These are phyloP conservation scores for Talaromyces sp. DNA, from an alignment of 2,329 filamentous ascomycete genomes.

Conservation along the genomic window DNA sequence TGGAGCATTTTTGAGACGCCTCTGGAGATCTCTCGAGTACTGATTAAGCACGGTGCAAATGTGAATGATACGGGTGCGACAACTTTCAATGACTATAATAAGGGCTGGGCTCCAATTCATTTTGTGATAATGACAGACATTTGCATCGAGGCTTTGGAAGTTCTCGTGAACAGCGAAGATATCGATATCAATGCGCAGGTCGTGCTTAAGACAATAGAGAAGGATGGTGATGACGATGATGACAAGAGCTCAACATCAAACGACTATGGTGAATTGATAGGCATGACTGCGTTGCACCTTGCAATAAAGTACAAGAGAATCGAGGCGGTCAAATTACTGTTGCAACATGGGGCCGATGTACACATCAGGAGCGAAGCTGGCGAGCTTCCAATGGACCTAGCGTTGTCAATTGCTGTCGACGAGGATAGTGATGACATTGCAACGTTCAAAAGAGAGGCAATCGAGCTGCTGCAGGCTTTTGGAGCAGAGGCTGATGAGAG, in stretches of 20 bases:
- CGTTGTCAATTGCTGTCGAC: neutral
- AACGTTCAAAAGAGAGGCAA: neutral
- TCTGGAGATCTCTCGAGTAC: no score
- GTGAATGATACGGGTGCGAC: no score
- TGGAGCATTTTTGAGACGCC: no score
- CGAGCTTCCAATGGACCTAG: neutral
- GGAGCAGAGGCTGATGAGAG: neutral
- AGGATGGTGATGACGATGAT: no score
- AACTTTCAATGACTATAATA: no score
- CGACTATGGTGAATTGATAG: neutral
- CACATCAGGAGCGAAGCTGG: neutral
- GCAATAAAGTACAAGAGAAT: neutral
- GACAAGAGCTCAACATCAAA: no score
- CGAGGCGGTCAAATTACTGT: neutral
- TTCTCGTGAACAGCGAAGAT: neutral
- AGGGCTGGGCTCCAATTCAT: no score
- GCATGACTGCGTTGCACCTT: neutral
- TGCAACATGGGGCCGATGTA: slow-evolving; percentile 1
- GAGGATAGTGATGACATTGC: neutral
- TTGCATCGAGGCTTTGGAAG: no score
- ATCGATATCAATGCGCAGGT: neutral
- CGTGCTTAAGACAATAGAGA: no score
- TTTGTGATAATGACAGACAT: no score
- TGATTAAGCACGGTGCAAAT: no score
- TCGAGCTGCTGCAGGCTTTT: neutral